Conservation (phyloP, 305 asterid species). For the Fraxinus dipetala region DNA sequence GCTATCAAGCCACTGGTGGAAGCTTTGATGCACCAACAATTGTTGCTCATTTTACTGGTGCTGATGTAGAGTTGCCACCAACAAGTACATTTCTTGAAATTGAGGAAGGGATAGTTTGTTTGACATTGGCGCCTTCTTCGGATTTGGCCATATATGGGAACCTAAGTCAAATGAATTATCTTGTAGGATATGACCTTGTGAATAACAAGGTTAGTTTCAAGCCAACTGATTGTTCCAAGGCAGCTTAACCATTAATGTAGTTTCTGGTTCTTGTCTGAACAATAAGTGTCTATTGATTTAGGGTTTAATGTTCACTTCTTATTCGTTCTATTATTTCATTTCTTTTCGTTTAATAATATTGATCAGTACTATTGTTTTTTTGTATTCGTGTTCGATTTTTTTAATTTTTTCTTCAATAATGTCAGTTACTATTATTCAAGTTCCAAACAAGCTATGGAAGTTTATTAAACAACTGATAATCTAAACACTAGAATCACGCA, state of each 20-base stretch:
- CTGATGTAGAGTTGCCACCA: constrained; percentile 23
- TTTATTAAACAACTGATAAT: not conserved
- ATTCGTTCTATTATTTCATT: not conserved
- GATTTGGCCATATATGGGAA: constrained; percentile 25
- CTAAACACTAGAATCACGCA: not conserved
- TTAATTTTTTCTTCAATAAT: too few species aligned
- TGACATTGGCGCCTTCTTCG: constrained; percentile 14
- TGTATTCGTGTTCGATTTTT: not conserved
- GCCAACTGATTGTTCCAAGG: constrained; percentile 31
- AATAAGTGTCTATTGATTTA: not conserved
- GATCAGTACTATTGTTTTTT: not conserved
- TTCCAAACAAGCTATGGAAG: not conserved
- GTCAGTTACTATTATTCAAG: too few species aligned
- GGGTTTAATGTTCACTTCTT: not conserved
- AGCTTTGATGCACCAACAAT: not conserved
- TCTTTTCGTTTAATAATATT: not conserved
- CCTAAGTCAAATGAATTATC: constrained; percentile 24
- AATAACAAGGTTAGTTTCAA: constrained; percentile 10
- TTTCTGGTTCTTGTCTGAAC: not conserved
- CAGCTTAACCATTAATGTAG: not conserved
- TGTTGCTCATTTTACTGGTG: constrained; percentile 24
- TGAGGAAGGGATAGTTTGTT: constrained; percentile 15
- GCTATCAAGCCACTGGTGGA: not conserved
- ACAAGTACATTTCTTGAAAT: constrained; percentile 22
- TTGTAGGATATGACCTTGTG: constrained; percentile 30